Evolutionary conservation across 1,284 basidiomycete genomes (phyloP).

Genomic region (Dichomitus squalens): DNA sequence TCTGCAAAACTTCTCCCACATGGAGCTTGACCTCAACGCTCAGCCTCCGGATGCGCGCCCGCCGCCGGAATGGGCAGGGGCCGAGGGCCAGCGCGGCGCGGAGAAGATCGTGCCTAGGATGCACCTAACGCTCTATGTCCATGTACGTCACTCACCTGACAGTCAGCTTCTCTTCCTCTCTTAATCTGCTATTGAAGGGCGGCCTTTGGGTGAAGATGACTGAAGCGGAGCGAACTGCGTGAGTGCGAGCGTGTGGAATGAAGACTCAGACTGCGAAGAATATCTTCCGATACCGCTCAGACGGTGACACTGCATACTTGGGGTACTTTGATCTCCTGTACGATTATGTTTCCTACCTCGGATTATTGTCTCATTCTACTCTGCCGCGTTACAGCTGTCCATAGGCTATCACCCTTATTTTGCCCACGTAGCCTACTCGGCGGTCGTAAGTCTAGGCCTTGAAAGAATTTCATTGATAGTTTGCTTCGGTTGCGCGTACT

Average conservation of each 20-base stretch:
- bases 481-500: no score
- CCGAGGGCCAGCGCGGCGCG: slow-evolving; percentile 16
- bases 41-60: slow-evolving; percentile 22
- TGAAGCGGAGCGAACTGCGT: slow-evolving; percentile 20
- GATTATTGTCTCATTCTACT: no score
- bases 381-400: no score
- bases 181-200: slow-evolving; percentile 18
- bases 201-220: slow-evolving; percentile 32
- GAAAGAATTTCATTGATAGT: no score
- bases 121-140: slow-evolving; percentile 21
- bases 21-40: slow-evolving; percentile 38
- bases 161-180: not conserved
- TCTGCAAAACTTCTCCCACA: slow-evolving; percentile 47
- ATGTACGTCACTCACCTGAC: slow-evolving; percentile 14
- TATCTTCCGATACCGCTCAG: not conserved
- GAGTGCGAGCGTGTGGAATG: no score
- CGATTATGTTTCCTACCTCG: no score
- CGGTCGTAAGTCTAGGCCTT: no score
- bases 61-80: slow-evolving; percentile 19
- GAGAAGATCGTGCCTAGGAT: slow-evolving; percentile 22
- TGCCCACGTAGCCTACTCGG: no score
- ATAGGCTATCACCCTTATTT: no score
- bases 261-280: no score
- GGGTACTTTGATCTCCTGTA: no score
- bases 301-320: no score